phyloP scores from a whole-genome alignment of 202 grass and related monocot genomes.

The Elaeis oleifera region DNA sequence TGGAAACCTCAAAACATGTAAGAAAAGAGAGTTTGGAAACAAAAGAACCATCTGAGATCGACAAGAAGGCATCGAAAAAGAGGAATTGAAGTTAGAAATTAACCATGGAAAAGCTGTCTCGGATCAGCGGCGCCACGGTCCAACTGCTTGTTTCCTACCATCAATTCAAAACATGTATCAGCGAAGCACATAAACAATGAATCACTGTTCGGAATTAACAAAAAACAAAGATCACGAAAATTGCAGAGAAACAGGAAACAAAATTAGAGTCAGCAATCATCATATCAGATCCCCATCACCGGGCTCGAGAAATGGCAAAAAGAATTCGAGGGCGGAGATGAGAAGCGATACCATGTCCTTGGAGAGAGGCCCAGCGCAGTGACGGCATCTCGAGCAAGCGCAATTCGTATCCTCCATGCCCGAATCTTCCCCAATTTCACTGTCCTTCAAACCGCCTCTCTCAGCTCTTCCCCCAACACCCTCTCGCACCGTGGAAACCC shows the following conservation, averaged over 20 bases:
- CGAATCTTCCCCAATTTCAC: no score
- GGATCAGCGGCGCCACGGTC: constrained; percentile 57
- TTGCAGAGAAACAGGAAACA: neutral
- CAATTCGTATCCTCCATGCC: no score
- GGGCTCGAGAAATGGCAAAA: neutral
- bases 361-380: constrained; percentile 68
- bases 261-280: neutral
- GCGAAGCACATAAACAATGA: neutral
- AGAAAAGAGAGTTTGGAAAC: no score
- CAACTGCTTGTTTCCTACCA: constrained; percentile 69
- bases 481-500: no score
- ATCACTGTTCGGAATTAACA: neutral
- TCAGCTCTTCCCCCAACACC: no score
- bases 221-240: neutral
- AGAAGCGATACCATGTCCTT: constrained; percentile 62
- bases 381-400: constrained; percentile 25
- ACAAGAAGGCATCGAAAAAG: neutral
- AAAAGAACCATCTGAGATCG: no score
- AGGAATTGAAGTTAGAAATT: neutral
- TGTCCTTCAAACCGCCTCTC: no score
- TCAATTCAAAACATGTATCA: neutral
- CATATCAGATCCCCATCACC: neutral
- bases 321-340: constrained; percentile 1
- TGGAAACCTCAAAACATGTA: no score
- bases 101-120: constrained; percentile 88